Conservation (phyloP, 805 yeast genomes). For the Kodamaea sagamina region DNA sequence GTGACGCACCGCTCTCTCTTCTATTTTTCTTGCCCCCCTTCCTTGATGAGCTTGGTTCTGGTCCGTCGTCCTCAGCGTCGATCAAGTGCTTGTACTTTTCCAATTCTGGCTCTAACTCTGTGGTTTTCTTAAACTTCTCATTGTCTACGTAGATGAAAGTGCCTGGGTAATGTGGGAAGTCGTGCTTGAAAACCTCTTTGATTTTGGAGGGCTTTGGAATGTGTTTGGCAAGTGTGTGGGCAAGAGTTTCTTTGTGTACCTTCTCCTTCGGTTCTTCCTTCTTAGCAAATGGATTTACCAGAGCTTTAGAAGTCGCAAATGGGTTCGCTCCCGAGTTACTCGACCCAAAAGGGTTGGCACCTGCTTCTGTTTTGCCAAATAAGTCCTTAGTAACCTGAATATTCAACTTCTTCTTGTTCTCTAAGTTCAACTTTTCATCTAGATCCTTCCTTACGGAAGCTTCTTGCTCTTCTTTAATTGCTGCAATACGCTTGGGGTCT, state of each 20-base stretch:
- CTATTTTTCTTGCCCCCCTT: slow-evolving; percentile 12
- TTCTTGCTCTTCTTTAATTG: slow-evolving; percentile 38
- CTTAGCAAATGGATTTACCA: slow-evolving; percentile 11
- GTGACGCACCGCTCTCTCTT: slow-evolving; percentile 18
- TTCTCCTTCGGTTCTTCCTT: slow-evolving; percentile 13
- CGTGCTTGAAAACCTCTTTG: slow-evolving; percentile 15
- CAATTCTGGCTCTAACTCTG: slow-evolving; percentile 50
- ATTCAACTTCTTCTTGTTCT: slow-evolving; percentile 43
- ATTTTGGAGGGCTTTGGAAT: slow-evolving; percentile 2
- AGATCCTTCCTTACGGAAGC: slow-evolving; percentile 32
- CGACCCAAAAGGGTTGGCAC: slow-evolving; percentile 19
- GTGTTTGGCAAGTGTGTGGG: slow-evolving; percentile 15
- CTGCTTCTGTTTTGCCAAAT: slow-evolving; percentile 10
- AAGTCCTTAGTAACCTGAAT: slow-evolving; percentile 41
- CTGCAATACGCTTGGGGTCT: slow-evolving; percentile 51
- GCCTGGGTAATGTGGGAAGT: slow-evolving; percentile 61
- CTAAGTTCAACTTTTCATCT: slow-evolving; percentile 43
- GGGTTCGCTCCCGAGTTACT: slow-evolving; percentile 23
- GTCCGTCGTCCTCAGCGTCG: slow-evolving; percentile 47
- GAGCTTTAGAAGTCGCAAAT: slow-evolving; percentile 20
- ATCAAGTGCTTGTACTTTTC: slow-evolving; percentile 50
- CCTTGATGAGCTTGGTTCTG: slow-evolving; percentile 23
- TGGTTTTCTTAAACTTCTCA: slow-evolving; percentile 60
- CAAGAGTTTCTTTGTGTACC: slow-evolving; percentile 12
- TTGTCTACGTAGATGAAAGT: slow-evolving; percentile 69